Percentiles rank a stretch among this genome's conserved stretches.
These are phyloP conservation scores for Trametes cubensis DNA, from an alignment of 768 basidiomycete genomes.

Conservation along the genomic window DNA sequence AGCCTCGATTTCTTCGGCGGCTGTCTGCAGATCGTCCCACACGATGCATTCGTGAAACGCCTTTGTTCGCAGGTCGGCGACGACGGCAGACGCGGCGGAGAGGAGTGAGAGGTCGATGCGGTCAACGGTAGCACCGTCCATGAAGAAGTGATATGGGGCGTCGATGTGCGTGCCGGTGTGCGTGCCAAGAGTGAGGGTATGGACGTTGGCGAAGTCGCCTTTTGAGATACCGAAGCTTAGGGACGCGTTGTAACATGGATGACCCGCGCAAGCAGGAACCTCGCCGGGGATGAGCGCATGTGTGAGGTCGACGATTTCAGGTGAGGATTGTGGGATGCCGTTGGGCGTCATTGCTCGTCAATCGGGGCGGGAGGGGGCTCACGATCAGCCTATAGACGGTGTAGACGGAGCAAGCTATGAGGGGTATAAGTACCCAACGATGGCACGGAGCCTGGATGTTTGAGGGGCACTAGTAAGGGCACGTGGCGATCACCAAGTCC, in stretches of 20 bases:
- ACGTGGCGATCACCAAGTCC: conserved; percentile 5
- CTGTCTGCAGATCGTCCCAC: conserved; percentile 54
- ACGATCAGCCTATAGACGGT: not conserved
- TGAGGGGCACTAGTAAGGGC: not conserved
- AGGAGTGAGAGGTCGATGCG: conserved; percentile 57
- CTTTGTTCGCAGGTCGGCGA: conserved; percentile 57
- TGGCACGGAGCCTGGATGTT: no score
- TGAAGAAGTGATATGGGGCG: conserved; percentile 73
- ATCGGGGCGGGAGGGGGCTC: no score
- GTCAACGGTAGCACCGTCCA: conserved; percentile 57
- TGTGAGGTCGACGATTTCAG: conserved; percentile 52
- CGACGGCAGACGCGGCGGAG: conserved; percentile 51
- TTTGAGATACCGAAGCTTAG: conserved; percentile 43
- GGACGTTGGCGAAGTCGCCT: conserved; percentile 53
- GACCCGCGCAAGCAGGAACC: conserved; percentile 58
- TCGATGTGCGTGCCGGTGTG: conserved; percentile 84
- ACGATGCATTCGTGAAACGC: conserved; percentile 49
- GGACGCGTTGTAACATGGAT: conserved; percentile 48
- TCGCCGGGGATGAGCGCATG: conserved; percentile 47
- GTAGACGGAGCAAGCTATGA: not conserved
- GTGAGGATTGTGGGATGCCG: not conserved
- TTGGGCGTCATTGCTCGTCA: not conserved
- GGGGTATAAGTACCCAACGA: not conserved
- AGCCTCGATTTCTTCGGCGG: conserved; percentile 39
- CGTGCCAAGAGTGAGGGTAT: conserved; percentile 57